Conservation (phyloP, 345 rosid species). For the Orychophragmus violaceus region DNA sequence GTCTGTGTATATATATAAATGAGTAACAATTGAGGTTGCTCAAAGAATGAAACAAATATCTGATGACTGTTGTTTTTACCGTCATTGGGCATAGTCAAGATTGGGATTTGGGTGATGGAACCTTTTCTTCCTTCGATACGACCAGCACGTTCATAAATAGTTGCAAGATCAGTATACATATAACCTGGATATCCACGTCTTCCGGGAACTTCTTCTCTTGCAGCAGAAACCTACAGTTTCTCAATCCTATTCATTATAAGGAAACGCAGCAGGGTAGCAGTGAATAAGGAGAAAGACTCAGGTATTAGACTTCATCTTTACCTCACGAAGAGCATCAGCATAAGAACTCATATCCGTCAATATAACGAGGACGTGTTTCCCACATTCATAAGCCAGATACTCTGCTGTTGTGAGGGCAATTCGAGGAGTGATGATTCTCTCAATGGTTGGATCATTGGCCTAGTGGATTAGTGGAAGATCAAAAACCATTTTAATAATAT, state of each 20-base stretch:
- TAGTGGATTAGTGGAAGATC: constrained; percentile 18
- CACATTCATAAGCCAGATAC: constrained; percentile 94
- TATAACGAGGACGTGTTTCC: constrained; percentile 96
- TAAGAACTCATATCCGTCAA: constrained; percentile 97
- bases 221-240: constrained; percentile 85
- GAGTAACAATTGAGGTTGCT: background rate
- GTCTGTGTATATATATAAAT: constrained; percentile 45
- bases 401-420: constrained; percentile 97
- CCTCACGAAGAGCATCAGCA: constrained; percentile 99
- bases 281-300: background rate
- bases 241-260: too few relatives aligned
- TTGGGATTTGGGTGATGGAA: constrained; percentile 96
- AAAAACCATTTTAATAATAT: background rate
- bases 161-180: constrained; percentile 99
- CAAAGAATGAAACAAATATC: too few relatives aligned
- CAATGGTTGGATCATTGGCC: constrained; percentile 98
- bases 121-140: constrained; percentile 96
- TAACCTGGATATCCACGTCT: constrained; percentile 99
- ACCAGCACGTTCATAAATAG: constrained; percentile 98
- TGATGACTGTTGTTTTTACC: too few relatives aligned
- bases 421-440: constrained; percentile 95
- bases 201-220: constrained; percentile 99
- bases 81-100: constrained; percentile 97
- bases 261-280: too few relatives aligned
- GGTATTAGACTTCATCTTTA: constrained; percentile 1